Percentiles rank a stretch among this genome's conserved stretches.
phyloP scores from a whole-genome alignment of 2,329 filamentous ascomycete genomes.

The Hortaea sp. region DNA sequence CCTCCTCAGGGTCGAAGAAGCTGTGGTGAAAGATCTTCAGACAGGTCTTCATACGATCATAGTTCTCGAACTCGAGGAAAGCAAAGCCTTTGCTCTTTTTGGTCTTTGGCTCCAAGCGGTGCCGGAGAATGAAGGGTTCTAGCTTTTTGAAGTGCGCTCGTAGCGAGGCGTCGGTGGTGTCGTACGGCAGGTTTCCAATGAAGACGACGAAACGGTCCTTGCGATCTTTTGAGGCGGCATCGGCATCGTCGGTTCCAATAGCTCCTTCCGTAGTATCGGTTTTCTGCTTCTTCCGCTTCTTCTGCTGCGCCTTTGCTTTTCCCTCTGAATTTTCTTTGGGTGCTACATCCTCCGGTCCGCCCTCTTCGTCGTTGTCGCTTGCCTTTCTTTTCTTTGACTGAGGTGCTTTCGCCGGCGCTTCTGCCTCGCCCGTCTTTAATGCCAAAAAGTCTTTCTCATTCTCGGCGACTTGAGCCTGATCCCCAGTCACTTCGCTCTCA shows the following conservation, averaged over 20 bases:
- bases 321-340: not conserved
- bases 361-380: slow-evolving; percentile 1
- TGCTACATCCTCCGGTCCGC: not conserved
- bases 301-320: not conserved
- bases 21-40: slow-evolving; percentile 85
- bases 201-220: slow-evolving; percentile 65
- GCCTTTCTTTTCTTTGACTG: slow-evolving; percentile 18
- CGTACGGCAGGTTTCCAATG: slow-evolving; percentile 83
- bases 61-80: slow-evolving; percentile 81
- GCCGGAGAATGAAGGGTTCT: slow-evolving; percentile 58
- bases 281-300: slow-evolving; percentile 14
- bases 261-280: slow-evolving; percentile 9
- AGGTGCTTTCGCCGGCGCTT: slow-evolving; percentile 6
- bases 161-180: slow-evolving; percentile 61
- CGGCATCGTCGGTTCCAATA: not conserved
- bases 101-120: slow-evolving; percentile 58
- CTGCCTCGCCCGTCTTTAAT: slow-evolving; percentile 6
- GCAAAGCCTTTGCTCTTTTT: slow-evolving; percentile 64
- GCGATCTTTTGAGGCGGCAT: slow-evolving; percentile 18
- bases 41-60: slow-evolving; percentile 85
- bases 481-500: slow-evolving; percentile 13
- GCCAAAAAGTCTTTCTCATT: slow-evolving; percentile 9
- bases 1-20: slow-evolving; percentile 47
- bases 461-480: slow-evolving; percentile 13
- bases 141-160: slow-evolving; percentile 69